Evolutionary conservation across 2,329 filamentous ascomycete species (phyloP), one percentile per base, ranked within the genome.

Genomic region (Cercospora sp.): DNA sequence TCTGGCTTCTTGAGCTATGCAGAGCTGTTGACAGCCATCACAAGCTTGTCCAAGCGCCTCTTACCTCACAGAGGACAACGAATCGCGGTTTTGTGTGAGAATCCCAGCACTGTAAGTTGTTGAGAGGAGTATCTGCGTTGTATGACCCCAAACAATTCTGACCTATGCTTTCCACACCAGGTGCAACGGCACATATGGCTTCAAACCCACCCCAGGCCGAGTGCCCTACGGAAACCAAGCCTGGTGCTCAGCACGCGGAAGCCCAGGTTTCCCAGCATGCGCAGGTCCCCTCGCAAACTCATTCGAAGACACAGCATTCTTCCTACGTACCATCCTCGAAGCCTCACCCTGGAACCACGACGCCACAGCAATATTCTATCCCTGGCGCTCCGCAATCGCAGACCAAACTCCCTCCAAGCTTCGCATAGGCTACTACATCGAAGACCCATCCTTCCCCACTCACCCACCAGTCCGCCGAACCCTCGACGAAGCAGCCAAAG

Each of bases 91-190:
- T 37, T 71, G 60, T 28, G 89, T 96, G 76, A 88, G 89, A 74
- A 95, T 97, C 77, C 94, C 91, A 79, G 91, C 97, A 65, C 93
- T 97, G 74, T 51, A 51, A 51, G 45, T 24, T 10, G 3, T 9
- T 9, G 13, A 6, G 3, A 13, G 13, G 6, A 16, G 10, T n/a
- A 43, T n/a, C 13, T 16, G 43, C 43, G 43, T 18, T 21, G 18
- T 49, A 9, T 18, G 43, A 2, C 43, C 21, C 8, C 1, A 1
- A 4, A 3, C 10, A 13, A 51, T 24, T 12, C 18, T 51, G 9
- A 51, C 16, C 3, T 5, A 1, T 51, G 18, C 45, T 24, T 51
- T 21, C 7, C 18, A 10, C 9, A 24, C 9, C 18, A 51, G 45
- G 21, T 94, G 94, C 80, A 79, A 80, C 61, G 77, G 77, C 8